A percentile compares a stretch with the other conserved stretches of the same genome.
phyloP scores from a whole-genome alignment of 768 basidiomycete species.

The Pleurotus tuoliensis region DNA sequence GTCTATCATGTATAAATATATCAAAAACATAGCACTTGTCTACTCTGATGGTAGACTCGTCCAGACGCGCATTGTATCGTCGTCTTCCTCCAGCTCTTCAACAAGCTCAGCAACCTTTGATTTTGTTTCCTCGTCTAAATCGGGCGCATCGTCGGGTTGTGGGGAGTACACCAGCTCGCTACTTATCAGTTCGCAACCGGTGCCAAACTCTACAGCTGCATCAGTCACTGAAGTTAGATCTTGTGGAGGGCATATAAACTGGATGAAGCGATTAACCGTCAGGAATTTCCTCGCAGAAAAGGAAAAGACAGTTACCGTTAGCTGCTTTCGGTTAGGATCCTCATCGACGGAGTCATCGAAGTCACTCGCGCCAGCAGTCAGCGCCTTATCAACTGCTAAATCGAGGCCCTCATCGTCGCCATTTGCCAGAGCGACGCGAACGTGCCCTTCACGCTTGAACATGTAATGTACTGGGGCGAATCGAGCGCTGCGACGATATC shows the following conservation, averaged over 20 bases:
- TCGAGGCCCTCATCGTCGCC: slow-evolving; percentile 28
- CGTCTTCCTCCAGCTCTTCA: slow-evolving; percentile 50
- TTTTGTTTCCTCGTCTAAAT: slow-evolving; percentile 31
- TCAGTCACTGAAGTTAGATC: slow-evolving; percentile 34
- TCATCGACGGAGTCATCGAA: slow-evolving; percentile 34
- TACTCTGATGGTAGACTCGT: slow-evolving; percentile 37
- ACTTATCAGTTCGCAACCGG: slow-evolving; percentile 29
- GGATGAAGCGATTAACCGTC: neutral
- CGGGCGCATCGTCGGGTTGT: slow-evolving; percentile 30
- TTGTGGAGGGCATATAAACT: slow-evolving; percentile 46
- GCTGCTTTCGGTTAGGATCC: slow-evolving; percentile 7
- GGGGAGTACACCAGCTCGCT: slow-evolving; percentile 58
- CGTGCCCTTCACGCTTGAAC: slow-evolving; percentile 53
- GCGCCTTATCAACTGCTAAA: slow-evolving; percentile 33
- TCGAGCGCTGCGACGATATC: slow-evolving; percentile 42
- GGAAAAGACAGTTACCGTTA: slow-evolving; percentile 13
- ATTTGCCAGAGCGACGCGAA: slow-evolving; percentile 37
- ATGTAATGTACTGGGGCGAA: slow-evolving; percentile 63
- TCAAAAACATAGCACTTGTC: slow-evolving; percentile 1
- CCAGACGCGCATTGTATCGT: slow-evolving; percentile 58
- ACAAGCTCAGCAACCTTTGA: slow-evolving; percentile 40
- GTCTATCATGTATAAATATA: slow-evolving; percentile 10
- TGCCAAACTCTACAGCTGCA: slow-evolving; percentile 23
- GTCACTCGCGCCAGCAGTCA: slow-evolving; percentile 40
- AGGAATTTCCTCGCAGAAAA: slow-evolving; percentile 1